A percentile compares a stretch with the other conserved stretches of the same genome.
phyloP scores from a whole-genome alignment of 345 rosid species.

The Brassica nigra region DNA sequence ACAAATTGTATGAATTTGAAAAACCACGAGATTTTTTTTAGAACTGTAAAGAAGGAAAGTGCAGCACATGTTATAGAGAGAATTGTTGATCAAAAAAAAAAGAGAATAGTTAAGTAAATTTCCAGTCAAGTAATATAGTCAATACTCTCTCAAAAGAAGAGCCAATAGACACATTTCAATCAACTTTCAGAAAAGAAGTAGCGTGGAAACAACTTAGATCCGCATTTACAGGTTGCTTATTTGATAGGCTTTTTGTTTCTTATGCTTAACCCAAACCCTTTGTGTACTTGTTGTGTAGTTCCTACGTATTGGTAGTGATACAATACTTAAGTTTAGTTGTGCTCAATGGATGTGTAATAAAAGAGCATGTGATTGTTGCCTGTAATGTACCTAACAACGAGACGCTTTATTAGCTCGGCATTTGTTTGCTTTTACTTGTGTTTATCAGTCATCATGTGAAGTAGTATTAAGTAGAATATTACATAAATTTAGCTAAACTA shows the following conservation, averaged over 20 bases:
- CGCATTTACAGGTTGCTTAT: neutral
- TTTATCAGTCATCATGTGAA: constrained; percentile 1
- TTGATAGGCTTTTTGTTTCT: neutral
- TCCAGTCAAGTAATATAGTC: neutral
- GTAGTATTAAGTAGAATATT: neutral
- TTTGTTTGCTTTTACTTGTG: neutral
- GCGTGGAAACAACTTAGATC: neutral
- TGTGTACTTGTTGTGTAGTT: neutral
- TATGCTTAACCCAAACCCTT: neutral
- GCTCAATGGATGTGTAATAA: neutral
- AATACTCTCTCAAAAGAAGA: constrained; percentile 6
- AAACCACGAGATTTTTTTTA: neutral
- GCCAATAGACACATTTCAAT: neutral
- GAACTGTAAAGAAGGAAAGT: neutral
- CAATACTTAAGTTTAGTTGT: neutral
- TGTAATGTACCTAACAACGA: constrained; percentile 4
- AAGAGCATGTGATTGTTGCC: constrained; percentile 25
- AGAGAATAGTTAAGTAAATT: neutral
- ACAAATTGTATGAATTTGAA: neutral
- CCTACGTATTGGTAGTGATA: neutral
- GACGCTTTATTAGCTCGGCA: neutral
- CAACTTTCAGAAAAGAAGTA: neutral
- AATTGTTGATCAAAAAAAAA: no score
- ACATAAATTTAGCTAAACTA: neutral
- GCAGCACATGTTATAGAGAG: neutral